Base-by-base conservation (phyloP, 164 flowering plant genomes). In the Magnolia officinalis region DNA sequence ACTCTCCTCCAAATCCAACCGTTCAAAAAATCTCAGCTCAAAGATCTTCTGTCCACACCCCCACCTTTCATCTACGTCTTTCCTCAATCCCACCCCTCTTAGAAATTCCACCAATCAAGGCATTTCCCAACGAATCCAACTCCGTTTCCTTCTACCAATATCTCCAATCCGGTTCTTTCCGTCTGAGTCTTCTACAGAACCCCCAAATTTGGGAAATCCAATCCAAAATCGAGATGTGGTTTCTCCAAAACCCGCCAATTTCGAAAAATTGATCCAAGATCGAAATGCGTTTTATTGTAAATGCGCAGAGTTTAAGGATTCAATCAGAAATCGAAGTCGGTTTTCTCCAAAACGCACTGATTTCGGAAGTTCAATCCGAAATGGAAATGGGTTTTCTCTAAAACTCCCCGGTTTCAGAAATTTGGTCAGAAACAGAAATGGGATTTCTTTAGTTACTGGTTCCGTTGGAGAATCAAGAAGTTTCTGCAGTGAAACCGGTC, bases 401-500 rank as follows among this genome's bases (percentile, higher is more conserved):
- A 85, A 75, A 31, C 52, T 67, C 24, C 14, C 45, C 2, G 71
- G 70, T 59, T 66, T 74, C n/a, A 51, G 73, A 65, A 72, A 55
- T 63, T 67, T 19, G 52, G 68, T 29, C 49, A 21, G 65, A 72
- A 77, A 67, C 74, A 75, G 77, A 70, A 72, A 24, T 81, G 78
- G 83, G 83, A 70, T 80, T 78, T 14, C 64, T 52, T 58, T 58
- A 29, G 49, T 45, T 70, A 1, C 55, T 3, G 24, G 63, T 71
- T 77, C 59, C 26, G 72, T 71, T 11, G 75, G 82, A 50, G 77
- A 59, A 37, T 50, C 50, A 21, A 88, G 93, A 83, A 73, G 83
- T 58, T 89, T 88, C 78, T 64, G 90, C 71, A 84, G 82, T 75
- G 95, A 82, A 73, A 24, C 82, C 20, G 82, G 69, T 50, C 61